phyloP scores from a whole-genome alignment of 495 filamentous ascomycete genomes.

The Tricharina praecox region DNA sequence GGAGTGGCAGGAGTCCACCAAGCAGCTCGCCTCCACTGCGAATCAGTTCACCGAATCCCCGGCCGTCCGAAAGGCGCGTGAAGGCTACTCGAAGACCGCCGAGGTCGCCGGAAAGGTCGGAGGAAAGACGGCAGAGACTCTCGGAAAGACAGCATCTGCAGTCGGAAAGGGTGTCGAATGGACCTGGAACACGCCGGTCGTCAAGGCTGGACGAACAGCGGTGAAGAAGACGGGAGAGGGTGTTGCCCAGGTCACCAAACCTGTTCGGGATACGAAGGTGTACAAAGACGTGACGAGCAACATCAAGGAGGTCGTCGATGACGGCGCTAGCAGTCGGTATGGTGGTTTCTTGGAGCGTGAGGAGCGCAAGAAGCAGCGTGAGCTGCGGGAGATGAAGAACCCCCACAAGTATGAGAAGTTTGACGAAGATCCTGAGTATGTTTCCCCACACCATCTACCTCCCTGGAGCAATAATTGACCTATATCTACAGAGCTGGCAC shows the following conservation, averaged over 20 bases:
- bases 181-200: constrained; percentile 91
- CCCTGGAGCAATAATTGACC: background rate
- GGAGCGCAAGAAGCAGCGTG: constrained; percentile 61
- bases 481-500: constrained; percentile 57
- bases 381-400: constrained; percentile 52
- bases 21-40: constrained; percentile 71
- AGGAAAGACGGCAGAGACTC: constrained; percentile 52
- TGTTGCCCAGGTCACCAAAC: constrained; percentile 81
- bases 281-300: constrained; percentile 53
- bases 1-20: constrained; percentile 97
- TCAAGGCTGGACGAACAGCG: constrained; percentile 79
- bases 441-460: constrained; percentile 9
- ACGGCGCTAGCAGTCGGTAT: constrained; percentile 88
- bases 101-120: constrained; percentile 46
- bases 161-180: constrained; percentile 80
- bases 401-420: constrained; percentile 37
- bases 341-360: constrained; percentile 94
- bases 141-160: constrained; percentile 69
- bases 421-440: constrained; percentile 77
- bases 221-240: constrained; percentile 69
- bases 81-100: constrained; percentile 69
- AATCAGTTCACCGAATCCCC: constrained; percentile 90
- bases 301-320: constrained; percentile 91
- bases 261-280: constrained; percentile 81
- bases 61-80: constrained; percentile 66